Base-by-base conservation (phyloP, 257 asterid genomes). In the Orobanche coerulescens region DNA sequence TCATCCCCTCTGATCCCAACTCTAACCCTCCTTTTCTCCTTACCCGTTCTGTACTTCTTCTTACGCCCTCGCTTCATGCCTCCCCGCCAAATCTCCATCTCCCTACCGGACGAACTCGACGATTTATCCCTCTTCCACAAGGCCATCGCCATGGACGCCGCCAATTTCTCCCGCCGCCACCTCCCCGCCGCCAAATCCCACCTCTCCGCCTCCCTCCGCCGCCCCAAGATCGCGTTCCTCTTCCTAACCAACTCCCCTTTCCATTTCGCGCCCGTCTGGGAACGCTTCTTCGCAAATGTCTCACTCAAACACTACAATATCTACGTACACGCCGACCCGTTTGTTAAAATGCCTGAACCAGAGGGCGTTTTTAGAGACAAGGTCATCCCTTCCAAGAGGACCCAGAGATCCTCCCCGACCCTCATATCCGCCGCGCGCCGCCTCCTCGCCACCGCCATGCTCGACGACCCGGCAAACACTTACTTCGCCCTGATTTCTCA, bases 371-470 rank as follows among this genome's bases (percentile, higher is more conserved):
- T 87, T 42, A 65, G 65, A 0, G 71, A 75, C n/a, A 68, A 71
- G 33, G 26, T 77, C 12, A 82, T 87, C 40, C 90, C 82, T 0
- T 77, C 94, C 0, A 78, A 77, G 52, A 66, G 81, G 13, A 87
- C 95, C 1, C 90, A 87, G 23, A 70, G 95, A 33, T 82, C 95
- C 3, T 87, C 95, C 1, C 90, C 95, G 0, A 87, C 94, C 1
- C 71, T 87, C 1, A 73, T 87, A 12, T 87, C 94, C 16, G 94
- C 95, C 36, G 78, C 94, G 1, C 84, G 95, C 31, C 75, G 94
- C 18, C 77, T 87, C 22, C 69, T 87, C 22, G 94, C 95, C 40
- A 79, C 81, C 52, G 95, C 94, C 23, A 68, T 87, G 64, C 66
- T 87, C 2, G 83, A 87, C 44, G 95, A 86, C 64, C 85, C 93